phyloP scores from a whole-genome alignment of 108 stramenopile genomes.

The Parmales sp. region DNA sequence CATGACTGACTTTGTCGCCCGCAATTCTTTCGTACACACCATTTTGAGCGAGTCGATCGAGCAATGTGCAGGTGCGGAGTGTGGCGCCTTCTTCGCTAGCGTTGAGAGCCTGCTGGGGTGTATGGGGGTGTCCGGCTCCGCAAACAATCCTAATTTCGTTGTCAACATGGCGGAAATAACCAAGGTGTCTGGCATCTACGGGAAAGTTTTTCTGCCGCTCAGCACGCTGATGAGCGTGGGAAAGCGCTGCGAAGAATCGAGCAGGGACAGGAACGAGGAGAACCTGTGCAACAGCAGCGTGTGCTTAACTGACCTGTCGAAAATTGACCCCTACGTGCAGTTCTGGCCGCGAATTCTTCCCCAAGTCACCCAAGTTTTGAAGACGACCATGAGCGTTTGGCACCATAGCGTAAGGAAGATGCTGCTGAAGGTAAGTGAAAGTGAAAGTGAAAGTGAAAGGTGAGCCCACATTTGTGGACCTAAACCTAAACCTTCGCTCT shows the following conservation, averaged over 20 bases:
- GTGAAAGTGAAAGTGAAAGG: no score
- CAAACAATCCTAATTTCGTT: constrained; percentile 54
- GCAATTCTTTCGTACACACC: constrained; percentile 62
- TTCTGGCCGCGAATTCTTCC: constrained; percentile 75
- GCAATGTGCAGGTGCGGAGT: not conserved
- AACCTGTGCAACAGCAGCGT: constrained; percentile 65
- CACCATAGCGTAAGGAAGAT: constrained; percentile 51
- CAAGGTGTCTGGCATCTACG: constrained; percentile 38
- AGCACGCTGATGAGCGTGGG: constrained; percentile 76
- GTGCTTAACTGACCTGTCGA: constrained; percentile 56
- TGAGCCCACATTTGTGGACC: no score
- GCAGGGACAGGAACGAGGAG: constrained; percentile 38
- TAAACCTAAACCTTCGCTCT: no score
- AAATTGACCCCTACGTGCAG: constrained; percentile 72
- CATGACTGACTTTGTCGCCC: constrained; percentile 56
- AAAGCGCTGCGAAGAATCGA: constrained; percentile 65
- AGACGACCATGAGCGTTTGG: constrained; percentile 57
- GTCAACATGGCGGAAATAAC: constrained; percentile 14
- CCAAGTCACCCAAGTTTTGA: constrained; percentile 39
- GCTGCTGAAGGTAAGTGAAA: no score
- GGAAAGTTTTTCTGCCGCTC: constrained; percentile 54
- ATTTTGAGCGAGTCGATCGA: constrained; percentile 59
- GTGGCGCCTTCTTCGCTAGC: constrained; percentile 24
- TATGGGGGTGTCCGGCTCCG: constrained; percentile 53
- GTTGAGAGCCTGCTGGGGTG: constrained; percentile 45